A percentile compares a stretch with the other conserved stretches of the same genome.
Evolutionary conservation across 176 grass and related monocot genomes (phyloP).

Genomic region (Carex pumila): DNA sequence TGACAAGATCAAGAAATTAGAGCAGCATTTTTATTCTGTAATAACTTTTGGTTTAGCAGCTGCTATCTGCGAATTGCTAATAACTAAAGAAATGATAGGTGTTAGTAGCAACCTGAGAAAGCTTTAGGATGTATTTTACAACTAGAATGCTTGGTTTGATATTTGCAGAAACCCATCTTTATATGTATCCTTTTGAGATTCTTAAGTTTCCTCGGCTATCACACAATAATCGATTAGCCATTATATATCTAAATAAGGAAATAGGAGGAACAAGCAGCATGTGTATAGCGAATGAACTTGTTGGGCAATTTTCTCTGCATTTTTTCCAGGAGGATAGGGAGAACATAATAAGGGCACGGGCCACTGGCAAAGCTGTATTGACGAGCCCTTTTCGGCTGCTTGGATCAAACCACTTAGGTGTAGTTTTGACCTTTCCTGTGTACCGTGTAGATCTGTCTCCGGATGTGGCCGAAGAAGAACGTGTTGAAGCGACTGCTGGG

Average conservation of each 20-base stretch:
- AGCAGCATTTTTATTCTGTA: neutral
- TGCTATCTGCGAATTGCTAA: neutral
- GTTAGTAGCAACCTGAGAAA: neutral
- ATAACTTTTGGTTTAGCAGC: neutral
- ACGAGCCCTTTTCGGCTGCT: conserved; percentile 79
- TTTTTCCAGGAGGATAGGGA: conserved; percentile 68
- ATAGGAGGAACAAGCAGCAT: neutral
- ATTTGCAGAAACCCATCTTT: neutral
- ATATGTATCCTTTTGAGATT: neutral
- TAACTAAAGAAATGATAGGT: neutral
- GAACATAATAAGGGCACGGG: conserved; percentile 81
- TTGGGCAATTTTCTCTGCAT: neutral
- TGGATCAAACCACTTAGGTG: conserved; percentile 77
- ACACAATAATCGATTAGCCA: neutral
- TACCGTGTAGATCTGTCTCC: conserved; percentile 46
- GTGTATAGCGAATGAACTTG: neutral
- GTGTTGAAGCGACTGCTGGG: conserved; percentile 79
- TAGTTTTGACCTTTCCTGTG: conserved; percentile 92
- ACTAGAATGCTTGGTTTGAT: neutral
- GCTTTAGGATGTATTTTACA: neutral
- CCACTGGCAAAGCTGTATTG: conserved; percentile 74
- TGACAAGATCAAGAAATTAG: neutral
- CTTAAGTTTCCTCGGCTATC: neutral
- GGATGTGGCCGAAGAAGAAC: conserved; percentile 51
- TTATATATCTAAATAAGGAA: neutral